Percentiles rank a stretch among this genome's conserved stretches.
These are phyloP conservation scores for Protomyces macrosporus DNA, from an alignment of 1,139 yeast species.

Conservation along the genomic window DNA sequence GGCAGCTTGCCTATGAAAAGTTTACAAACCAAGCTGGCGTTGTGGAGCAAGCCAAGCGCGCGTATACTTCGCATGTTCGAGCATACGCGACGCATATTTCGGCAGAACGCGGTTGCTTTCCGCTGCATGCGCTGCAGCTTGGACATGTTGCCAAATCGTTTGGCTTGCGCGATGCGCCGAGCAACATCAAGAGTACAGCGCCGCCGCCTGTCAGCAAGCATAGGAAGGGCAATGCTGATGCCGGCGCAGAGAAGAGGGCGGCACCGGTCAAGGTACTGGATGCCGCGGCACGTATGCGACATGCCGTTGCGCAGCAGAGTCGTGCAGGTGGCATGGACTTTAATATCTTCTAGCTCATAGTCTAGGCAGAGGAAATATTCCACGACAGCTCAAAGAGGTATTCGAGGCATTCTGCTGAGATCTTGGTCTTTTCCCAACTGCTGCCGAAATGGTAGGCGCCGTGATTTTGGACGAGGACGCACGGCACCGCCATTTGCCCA, in stretches of 20 bases:
- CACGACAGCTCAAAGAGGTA: constrained; percentile 49
- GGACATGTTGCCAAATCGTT: constrained; percentile 95
- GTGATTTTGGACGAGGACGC: constrained; percentile 85
- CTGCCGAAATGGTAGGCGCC: constrained; percentile 93
- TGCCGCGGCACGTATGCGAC: background rate
- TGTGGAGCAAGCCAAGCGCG: constrained; percentile 63
- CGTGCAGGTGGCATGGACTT: background rate
- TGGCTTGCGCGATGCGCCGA: constrained; percentile 91
- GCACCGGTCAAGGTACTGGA: background rate
- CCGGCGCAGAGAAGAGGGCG: background rate
- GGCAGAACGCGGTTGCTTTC: constrained; percentile 70
- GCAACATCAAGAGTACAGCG: constrained; percentile 51
- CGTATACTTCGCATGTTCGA: constrained; percentile 80
- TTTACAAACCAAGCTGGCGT: constrained; percentile 56
- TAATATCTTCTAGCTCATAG: background rate
- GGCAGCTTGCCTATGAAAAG: constrained; percentile 87
- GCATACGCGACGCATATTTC: constrained; percentile 96
- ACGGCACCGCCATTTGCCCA: constrained; percentile 60
- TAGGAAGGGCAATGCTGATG: background rate
- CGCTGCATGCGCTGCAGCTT: constrained; percentile 72
- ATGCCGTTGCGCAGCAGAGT: background rate
- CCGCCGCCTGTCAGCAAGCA: background rate
- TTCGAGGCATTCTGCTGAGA: constrained; percentile 88
- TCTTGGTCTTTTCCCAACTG: constrained; percentile 80
- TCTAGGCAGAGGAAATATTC: background rate